Conservation (phyloP, 768 basidiomycete species). For the Mycena haematopus region DNA sequence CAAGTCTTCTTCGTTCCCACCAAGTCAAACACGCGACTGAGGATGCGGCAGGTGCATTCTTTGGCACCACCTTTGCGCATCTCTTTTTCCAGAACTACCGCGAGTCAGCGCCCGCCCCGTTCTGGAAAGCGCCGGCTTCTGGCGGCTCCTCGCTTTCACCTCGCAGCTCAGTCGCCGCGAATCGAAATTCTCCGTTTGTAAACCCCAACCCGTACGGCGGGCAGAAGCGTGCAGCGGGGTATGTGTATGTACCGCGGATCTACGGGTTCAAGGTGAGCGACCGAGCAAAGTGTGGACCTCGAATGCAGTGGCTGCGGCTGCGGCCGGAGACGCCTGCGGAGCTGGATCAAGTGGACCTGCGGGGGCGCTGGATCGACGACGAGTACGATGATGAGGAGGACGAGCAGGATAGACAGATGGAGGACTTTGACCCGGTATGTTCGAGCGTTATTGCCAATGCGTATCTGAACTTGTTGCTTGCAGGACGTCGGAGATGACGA, state of each 20-base stretch:
- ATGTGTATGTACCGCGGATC: constrained; percentile 90
- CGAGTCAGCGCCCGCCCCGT: constrained; percentile 92
- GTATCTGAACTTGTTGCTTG: constrained; percentile 8
- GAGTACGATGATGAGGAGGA: constrained; percentile 72
- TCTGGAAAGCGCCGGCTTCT: constrained; percentile 75
- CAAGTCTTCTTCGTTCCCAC: constrained; percentile 43
- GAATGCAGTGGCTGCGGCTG: constrained; percentile 96
- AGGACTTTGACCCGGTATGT: constrained; percentile 84
- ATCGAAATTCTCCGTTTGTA: constrained; percentile 63
- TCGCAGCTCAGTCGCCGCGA: constrained; percentile 48
- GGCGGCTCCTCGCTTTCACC: constrained; percentile 69
- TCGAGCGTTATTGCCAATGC: not conserved
- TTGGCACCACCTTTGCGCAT: constrained; percentile 98
- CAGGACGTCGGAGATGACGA: constrained; percentile 62
- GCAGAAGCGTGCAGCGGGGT: constrained; percentile 86
- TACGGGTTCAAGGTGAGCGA: constrained; percentile 99
- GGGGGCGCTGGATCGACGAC: constrained; percentile 85
- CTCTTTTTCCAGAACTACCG: constrained; percentile 98
- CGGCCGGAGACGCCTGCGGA: constrained; percentile 83
- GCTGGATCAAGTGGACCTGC: constrained; percentile 88
- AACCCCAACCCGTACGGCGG: constrained; percentile 92
- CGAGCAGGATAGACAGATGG: constrained; percentile 78
- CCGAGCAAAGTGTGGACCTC: constrained; percentile 89
- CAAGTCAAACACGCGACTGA: constrained; percentile 16
- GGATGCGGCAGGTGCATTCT: constrained; percentile 82